A percentile compares a stretch with the other conserved stretches of the same genome.
phyloP scores from a whole-genome alignment of 2,329 filamentous ascomycete genomes.

The Cordyceps javanica region DNA sequence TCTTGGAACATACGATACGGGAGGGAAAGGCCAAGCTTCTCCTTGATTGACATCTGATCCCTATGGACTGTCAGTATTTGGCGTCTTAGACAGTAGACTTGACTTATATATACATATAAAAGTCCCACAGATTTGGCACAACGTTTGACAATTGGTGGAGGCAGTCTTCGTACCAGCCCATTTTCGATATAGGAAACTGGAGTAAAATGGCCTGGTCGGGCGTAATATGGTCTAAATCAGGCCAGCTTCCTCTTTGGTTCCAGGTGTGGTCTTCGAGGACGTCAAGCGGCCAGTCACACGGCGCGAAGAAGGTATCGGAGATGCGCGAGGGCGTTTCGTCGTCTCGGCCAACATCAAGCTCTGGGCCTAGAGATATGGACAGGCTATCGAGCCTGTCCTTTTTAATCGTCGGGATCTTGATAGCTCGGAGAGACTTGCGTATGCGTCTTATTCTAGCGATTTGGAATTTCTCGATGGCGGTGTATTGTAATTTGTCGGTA shows the following conservation, averaged over 20 bases:
- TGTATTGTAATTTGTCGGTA: background rate
- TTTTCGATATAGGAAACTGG: background rate
- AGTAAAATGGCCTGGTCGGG: constrained; percentile 5
- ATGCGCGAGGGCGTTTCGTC: background rate
- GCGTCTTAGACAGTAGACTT: background rate
- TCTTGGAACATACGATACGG: background rate
- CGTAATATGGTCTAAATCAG: background rate
- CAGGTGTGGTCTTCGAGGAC: background rate
- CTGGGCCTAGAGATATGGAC: background rate
- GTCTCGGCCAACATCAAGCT: background rate
- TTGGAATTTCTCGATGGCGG: background rate
- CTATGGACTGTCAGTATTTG: background rate
- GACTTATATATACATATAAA: background rate
- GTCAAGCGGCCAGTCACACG: background rate
- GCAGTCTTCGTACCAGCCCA: background rate
- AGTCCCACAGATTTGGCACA: background rate
- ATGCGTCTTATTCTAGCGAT: background rate
- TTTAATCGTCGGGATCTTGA: background rate
- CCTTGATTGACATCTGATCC: background rate
- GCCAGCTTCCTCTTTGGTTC: background rate
- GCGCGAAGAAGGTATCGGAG: constrained; percentile 2
- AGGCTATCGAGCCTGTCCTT: background rate
- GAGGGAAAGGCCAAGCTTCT: background rate
- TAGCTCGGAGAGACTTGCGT: background rate
- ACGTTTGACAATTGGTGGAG: background rate